Evolutionary conservation across 352 stramenopile species (phyloP).

Genomic region (Plasmopara muralis): DNA sequence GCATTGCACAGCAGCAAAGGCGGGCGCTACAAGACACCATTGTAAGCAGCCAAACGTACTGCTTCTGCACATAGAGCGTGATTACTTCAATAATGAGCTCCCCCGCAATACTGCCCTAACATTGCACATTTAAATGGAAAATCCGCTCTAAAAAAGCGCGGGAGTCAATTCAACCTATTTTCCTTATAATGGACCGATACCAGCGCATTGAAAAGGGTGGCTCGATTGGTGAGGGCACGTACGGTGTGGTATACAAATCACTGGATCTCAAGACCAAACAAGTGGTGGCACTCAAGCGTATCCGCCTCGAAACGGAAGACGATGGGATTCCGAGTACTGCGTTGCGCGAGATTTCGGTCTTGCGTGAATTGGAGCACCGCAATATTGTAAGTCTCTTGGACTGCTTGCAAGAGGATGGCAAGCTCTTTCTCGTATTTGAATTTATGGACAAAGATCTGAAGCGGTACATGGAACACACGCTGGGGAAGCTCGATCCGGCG

Average conservation of each 20-base stretch:
- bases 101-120: neutral
- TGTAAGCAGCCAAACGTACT: no score
- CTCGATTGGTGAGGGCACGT: conserved; percentile 93
- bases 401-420: conserved; percentile 92
- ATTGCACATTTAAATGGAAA: neutral
- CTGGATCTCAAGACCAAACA: conserved; percentile 87
- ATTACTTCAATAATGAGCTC: neutral
- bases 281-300: conserved; percentile 94
- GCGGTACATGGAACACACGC: conserved; percentile 89
- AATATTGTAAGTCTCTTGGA: conserved; percentile 97
- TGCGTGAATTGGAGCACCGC: conserved; percentile 95
- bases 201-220: conserved; percentile 91
- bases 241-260: conserved; percentile 96
- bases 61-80: no score
- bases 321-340: conserved; percentile 98
- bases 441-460: conserved; percentile 99
- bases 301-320: conserved; percentile 97
- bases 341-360: conserved; percentile 96
- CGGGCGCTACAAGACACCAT: no score
- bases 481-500: conserved; percentile 46
- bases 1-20: no score
- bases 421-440: conserved; percentile 99
- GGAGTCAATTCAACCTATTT: neutral
- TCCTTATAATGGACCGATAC: conserved; percentile 76
- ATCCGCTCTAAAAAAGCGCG: neutral